These are phyloP conservation scores for Colletotrichum australisinense DNA, from an alignment of 2,329 filamentous ascomycete genomes.

Conservation along the genomic window DNA sequence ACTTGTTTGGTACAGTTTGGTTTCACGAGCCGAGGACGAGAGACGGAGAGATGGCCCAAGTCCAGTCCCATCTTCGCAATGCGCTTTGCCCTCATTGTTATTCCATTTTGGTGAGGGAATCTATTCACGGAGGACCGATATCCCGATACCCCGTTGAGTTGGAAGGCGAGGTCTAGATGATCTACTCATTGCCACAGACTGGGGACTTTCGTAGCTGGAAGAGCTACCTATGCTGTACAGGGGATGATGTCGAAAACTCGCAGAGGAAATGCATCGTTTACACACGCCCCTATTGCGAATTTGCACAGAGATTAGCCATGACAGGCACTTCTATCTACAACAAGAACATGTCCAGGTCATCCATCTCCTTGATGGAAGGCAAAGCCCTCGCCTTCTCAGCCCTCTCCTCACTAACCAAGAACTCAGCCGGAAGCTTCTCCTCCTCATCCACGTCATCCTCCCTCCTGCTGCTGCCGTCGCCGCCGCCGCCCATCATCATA, in stretches of 20 bases:
- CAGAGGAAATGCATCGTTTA: background rate
- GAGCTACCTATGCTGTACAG: too few species aligned
- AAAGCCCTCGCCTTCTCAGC: slow-evolving; percentile 36
- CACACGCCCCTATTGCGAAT: background rate
- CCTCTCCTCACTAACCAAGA: slow-evolving; percentile 48
- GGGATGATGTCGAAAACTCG: too few species aligned
- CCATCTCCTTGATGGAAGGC: slow-evolving; percentile 33
- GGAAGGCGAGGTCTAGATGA: too few species aligned
- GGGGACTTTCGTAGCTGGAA: too few species aligned
- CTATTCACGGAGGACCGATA: background rate
- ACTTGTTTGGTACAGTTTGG: too few species aligned
- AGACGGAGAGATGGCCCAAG: too few species aligned
- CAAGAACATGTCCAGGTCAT: slow-evolving; percentile 36
- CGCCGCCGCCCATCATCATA: slow-evolving; percentile 61
- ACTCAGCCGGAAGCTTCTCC: slow-evolving; percentile 55
- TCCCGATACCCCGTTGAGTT: too few species aligned
- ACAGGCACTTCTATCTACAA: background rate
- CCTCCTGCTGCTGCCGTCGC: slow-evolving; percentile 24
- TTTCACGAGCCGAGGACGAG: background rate
- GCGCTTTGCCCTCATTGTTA: too few species aligned
- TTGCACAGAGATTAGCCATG: background rate
- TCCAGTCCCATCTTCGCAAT: too few species aligned
- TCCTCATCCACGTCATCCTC: slow-evolving; percentile 48
- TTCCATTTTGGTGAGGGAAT: too few species aligned
- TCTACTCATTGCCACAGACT: too few species aligned